Percentiles rank a stretch among this genome's conserved stretches.
These are phyloP conservation scores for Avena atlantica DNA, from an alignment of 176 grass and related monocot species.

Conservation along the genomic window DNA sequence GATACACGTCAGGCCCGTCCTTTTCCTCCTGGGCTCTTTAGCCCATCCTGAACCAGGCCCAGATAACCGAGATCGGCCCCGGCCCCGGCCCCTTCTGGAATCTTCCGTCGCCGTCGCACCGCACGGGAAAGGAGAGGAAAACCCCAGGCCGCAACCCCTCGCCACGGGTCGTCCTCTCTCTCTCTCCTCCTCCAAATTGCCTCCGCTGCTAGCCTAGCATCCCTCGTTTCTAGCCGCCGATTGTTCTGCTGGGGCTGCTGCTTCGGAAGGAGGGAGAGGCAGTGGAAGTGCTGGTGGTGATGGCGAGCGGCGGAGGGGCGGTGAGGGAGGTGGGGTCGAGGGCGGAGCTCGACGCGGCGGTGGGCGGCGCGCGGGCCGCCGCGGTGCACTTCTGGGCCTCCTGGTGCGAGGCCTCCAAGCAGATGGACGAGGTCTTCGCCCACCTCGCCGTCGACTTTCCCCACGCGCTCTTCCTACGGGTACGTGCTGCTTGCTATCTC, in stretches of 20 bases:
- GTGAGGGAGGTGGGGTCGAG: slow-evolving; percentile 73
- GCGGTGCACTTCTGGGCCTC: slow-evolving; percentile 91
- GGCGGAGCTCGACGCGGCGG: slow-evolving; percentile 77
- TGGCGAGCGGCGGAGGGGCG: slow-evolving; percentile 54
- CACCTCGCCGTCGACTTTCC: slow-evolving; percentile 91
- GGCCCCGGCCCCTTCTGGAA: slow-evolving; percentile 45
- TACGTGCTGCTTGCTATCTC: not conserved
- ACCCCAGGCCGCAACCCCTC: slow-evolving; percentile 41
- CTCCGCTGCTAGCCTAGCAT: not conserved
- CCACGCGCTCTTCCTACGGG: slow-evolving; percentile 76
- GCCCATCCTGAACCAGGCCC: not conserved
- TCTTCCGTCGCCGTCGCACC: slow-evolving; percentile 56
- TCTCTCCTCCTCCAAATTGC: not conserved
- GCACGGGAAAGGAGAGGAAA: slow-evolving; percentile 37
- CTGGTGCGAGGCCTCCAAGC: slow-evolving; percentile 98
- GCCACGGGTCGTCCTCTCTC: not conserved
- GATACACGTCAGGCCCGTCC: not conserved
- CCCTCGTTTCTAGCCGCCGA: not conserved
- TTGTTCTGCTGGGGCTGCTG: not conserved
- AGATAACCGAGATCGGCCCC: not conserved
- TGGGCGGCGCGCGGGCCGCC: slow-evolving; percentile 52
- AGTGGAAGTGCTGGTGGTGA: not conserved
- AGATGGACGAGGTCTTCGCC: slow-evolving; percentile 98
- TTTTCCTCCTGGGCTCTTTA: not conserved
- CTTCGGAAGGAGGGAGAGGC: not conserved